Base-by-base conservation (phyloP, 306 rosid species). In the Hylodesmum podocarpum region DNA sequence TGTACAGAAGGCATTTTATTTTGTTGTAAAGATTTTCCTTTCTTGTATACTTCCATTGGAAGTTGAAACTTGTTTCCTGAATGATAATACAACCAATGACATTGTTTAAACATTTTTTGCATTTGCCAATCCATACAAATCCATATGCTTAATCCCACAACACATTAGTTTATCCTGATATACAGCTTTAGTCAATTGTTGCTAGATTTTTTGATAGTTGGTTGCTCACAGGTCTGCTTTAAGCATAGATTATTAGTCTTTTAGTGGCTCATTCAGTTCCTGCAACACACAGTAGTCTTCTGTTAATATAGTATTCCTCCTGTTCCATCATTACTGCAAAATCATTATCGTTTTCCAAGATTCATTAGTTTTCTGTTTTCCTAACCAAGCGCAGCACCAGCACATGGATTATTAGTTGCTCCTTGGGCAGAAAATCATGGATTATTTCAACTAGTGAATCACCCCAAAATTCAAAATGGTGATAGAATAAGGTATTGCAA, bases 181-280 rank as follows among this genome's bases (percentile, higher is more conserved):
- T 29, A 18, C n/a, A n/a, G n/a, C 13, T 69, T 69, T 28, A n/a
- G n/a, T 59, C 22, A 68, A 2, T 22, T n/a, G 3, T 46, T 68
- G 41, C 59, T 68, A 46, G 74, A 54, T 72, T 72, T 16, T 53
- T 36, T n/a, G n/a, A n/a, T n/a, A n/a, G n/a, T n/a, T n/a, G n/a
- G n/a, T n/a, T n/a, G n/a, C n/a, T n/a, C n/a, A n/a, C n/a, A n/a
- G n/a, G n/a, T n/a, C n/a, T n/a, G n/a, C n/a, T n/a, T n/a, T n/a
- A n/a, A n/a, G n/a, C n/a, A n/a, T n/a, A n/a, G n/a, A n/a, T n/a
- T n/a, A n/a, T n/a, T n/a, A n/a, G n/a, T n/a, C n/a, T n/a, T n/a
- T n/a, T n/a, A n/a, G n/a, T n/a, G n/a, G n/a, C n/a, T n/a, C n/a
- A n/a, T n/a, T n/a, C n/a, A n/a, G n/a, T n/a, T n/a, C n/a, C n/a